Conservation (phyloP, 345 rosid genomes). For the Murraya paniculata region DNA sequence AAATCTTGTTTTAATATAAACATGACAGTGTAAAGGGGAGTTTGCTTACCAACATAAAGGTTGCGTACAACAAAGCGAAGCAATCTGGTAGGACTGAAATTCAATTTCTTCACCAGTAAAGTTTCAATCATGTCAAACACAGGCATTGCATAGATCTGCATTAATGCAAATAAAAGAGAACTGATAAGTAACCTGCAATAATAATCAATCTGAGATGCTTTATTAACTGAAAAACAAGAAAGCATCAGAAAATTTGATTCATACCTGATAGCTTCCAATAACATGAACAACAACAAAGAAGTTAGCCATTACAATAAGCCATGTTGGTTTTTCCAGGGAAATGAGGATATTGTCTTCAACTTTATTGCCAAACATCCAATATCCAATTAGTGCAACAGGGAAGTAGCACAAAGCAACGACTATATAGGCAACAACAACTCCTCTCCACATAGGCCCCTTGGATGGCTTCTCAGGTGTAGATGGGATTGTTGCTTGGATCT, state of each 20-base stretch:
- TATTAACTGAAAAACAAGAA: background rate
- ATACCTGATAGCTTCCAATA: constrained; percentile 80
- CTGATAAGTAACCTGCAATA: background rate
- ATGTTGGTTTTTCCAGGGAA: constrained; percentile 54
- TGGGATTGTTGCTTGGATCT: constrained; percentile 83
- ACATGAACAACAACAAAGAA: constrained; percentile 75
- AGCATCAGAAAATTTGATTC: background rate
- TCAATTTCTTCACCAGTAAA: constrained; percentile 46
- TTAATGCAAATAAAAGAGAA: background rate
- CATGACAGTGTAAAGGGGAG: background rate
- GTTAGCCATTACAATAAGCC: constrained; percentile 72
- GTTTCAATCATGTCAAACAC: constrained; percentile 73
- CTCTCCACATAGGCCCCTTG: constrained; percentile 74
- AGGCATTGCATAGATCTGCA: constrained; percentile 61
- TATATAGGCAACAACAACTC: constrained; percentile 64
- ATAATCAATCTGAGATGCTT: background rate
- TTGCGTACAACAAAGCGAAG: constrained; percentile 51
- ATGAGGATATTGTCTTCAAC: constrained; percentile 56
- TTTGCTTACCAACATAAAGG: constrained; percentile 48
- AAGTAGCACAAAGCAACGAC: constrained; percentile 75
- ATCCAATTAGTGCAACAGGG: constrained; percentile 71
- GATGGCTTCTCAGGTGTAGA: constrained; percentile 79
- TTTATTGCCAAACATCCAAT: constrained; percentile 53
- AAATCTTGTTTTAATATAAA: background rate
- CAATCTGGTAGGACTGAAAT: constrained; percentile 33